Evolutionary conservation across 257 asterid species (phyloP).

Genomic region (Osmanthus fragrans): DNA sequence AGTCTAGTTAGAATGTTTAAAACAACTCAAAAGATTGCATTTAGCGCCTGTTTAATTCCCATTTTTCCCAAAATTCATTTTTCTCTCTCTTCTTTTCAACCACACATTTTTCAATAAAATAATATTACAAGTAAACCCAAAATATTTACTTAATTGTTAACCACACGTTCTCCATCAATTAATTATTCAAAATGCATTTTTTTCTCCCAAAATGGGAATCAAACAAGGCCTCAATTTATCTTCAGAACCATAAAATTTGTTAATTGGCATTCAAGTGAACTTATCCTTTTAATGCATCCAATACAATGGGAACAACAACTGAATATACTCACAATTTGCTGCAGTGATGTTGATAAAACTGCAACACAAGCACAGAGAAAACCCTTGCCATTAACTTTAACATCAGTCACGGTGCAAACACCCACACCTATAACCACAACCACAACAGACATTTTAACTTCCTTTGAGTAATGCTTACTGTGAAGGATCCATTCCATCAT

Average conservation of each 20-base stretch:
- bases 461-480: constrained; percentile 69
- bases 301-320: background rate
- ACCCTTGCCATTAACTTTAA: constrained; percentile 84
- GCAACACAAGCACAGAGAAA: constrained; percentile 91
- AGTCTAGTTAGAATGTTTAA: constrained; percentile 7
- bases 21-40: constrained; percentile 16
- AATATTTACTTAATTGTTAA: too few species aligned
- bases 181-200: too few species aligned
- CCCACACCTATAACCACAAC: constrained; percentile 96
- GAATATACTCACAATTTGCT: constrained; percentile 82
- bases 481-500: constrained; percentile 95
- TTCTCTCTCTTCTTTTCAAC: too few species aligned
- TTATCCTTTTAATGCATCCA: background rate
- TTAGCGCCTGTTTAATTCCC: background rate
- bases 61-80: too few species aligned
- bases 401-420: constrained; percentile 97
- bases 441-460: constrained; percentile 82
- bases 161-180: too few species aligned
- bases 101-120: too few species aligned
- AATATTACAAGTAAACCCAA: too few species aligned
- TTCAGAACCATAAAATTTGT: background rate
- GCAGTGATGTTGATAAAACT: constrained; percentile 81
- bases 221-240: background rate
- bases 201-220: too few species aligned
- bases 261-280: background rate